Evolutionary conservation across 1,284 basidiomycete species (phyloP).

Genomic region (Tilletiopsis washingtonensis): DNA sequence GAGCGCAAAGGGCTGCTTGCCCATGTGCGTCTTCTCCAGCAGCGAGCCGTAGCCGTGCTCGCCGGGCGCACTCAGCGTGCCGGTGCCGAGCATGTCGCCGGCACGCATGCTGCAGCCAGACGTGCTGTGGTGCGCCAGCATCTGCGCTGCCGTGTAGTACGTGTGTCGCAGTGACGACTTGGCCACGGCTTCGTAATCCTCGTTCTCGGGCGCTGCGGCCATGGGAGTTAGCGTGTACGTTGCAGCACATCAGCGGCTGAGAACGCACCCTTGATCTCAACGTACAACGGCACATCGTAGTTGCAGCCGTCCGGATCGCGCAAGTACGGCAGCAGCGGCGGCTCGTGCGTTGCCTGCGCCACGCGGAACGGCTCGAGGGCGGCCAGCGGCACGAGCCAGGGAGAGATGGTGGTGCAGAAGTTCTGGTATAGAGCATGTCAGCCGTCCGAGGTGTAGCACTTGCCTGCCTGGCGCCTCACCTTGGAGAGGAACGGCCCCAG

Average conservation of each 20-base stretch:
- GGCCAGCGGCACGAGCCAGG: constrained; percentile 16
- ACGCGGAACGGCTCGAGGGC: constrained; percentile 17
- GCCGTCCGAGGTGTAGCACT: too few species aligned
- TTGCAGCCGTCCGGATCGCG: constrained; percentile 10
- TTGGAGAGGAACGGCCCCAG: constrained; percentile 18
- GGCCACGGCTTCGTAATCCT: constrained; percentile 2
- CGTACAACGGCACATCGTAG: constrained; percentile 14
- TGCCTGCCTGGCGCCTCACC: too few species aligned
- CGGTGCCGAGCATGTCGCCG: constrained; percentile 17
- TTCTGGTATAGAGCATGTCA: constrained; percentile 22
- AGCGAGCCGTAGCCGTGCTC: background rate
- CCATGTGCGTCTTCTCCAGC: constrained; percentile 1
- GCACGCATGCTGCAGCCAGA: constrained; percentile 15
- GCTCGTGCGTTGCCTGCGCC: constrained; percentile 11
- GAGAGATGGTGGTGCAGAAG: constrained; percentile 23
- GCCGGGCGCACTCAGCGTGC: constrained; percentile 12
- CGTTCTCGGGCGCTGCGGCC: background rate
- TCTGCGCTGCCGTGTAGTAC: constrained; percentile 19
- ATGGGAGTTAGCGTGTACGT: background rate
- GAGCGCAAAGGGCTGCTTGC: background rate
- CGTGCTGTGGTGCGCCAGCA: constrained; percentile 21
- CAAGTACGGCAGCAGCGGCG: constrained; percentile 14
- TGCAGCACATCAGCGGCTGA: background rate
- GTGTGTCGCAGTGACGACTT: constrained; percentile 11
- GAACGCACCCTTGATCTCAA: constrained; percentile 6